Evolutionary conservation across 352 stramenopile species (phyloP).

Genomic region (Globisporangium heterothallicum): DNA sequence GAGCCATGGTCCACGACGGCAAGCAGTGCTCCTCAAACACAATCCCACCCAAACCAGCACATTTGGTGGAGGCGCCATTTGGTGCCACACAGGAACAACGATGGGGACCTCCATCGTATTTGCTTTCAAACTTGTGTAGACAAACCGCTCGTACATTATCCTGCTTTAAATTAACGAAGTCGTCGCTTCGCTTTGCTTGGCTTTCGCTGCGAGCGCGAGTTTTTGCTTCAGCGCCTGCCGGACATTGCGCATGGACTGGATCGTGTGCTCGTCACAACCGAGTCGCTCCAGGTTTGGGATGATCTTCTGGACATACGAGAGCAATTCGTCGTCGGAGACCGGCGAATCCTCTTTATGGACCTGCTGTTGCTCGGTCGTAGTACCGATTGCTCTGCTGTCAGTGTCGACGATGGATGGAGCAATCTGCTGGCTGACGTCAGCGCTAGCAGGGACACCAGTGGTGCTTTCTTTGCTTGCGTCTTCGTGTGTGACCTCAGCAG

Average conservation of each 20-base stretch:
- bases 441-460: neutral
- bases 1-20: too few relatives aligned
- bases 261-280: slow-evolving; percentile 16
- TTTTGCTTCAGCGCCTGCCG: slow-evolving; percentile 14
- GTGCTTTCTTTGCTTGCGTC: neutral
- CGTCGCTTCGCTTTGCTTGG: neutral
- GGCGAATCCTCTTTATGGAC: slow-evolving; percentile 3
- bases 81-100: too few relatives aligned
- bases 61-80: too few relatives aligned
- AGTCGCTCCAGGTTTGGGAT: slow-evolving; percentile 17
- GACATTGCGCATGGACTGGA: slow-evolving; percentile 14
- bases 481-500: neutral
- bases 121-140: too few relatives aligned
- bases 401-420: neutral
- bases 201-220: neutral
- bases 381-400: neutral
- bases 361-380: neutral
- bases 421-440: neutral
- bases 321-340: slow-evolving; percentile 8
- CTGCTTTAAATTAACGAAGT: slow-evolving; percentile 1
- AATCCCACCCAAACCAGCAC: too few relatives aligned
- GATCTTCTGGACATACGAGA: slow-evolving; percentile 16
- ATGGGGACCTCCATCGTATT: too few relatives aligned
- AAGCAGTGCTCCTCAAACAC: too few relatives aligned
- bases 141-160: too few relatives aligned